phyloP scores from a whole-genome alignment of 192 early-diverging fungal species.

The Podila clonocystis region DNA sequence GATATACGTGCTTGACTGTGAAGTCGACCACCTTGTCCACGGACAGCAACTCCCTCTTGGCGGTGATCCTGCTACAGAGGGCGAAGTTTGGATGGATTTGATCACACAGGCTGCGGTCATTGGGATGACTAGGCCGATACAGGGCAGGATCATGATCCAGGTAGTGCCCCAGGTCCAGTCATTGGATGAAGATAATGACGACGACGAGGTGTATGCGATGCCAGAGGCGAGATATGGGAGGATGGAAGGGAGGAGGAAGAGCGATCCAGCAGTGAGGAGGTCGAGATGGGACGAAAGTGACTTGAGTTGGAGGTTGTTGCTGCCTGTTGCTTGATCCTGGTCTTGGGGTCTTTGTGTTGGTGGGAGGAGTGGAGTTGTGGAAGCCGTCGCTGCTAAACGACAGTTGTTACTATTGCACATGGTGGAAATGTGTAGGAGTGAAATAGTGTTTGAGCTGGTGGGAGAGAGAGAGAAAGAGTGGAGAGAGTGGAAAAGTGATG shows the following conservation, averaged over 20 bases:
- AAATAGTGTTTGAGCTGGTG: background rate
- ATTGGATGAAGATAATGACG: background rate
- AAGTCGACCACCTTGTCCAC: background rate
- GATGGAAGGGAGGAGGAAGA: conserved; percentile 40
- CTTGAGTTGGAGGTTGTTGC: background rate
- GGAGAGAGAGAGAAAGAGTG: background rate
- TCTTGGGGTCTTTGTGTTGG: background rate
- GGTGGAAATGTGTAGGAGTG: background rate
- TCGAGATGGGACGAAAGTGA: conserved; percentile 22
- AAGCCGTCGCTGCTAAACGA: background rate
- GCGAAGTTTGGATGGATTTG: background rate
- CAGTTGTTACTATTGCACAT: background rate
- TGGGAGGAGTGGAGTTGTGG: background rate
- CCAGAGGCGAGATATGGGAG: conserved; percentile 38
- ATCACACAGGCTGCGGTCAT: conserved; percentile 16
- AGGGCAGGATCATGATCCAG: conserved; percentile 26
- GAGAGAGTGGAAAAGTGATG: background rate
- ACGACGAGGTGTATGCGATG: conserved; percentile 6
- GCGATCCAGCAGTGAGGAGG: conserved; percentile 26
- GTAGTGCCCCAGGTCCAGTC: conserved; percentile 15
- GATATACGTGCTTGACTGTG: background rate
- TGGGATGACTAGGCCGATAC: conserved; percentile 29
- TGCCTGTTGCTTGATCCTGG: background rate
- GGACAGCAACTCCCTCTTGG: background rate
- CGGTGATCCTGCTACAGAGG: background rate